Base-by-base conservation (phyloP, 1,139 yeast species). In the Pichia sp. region DNA sequence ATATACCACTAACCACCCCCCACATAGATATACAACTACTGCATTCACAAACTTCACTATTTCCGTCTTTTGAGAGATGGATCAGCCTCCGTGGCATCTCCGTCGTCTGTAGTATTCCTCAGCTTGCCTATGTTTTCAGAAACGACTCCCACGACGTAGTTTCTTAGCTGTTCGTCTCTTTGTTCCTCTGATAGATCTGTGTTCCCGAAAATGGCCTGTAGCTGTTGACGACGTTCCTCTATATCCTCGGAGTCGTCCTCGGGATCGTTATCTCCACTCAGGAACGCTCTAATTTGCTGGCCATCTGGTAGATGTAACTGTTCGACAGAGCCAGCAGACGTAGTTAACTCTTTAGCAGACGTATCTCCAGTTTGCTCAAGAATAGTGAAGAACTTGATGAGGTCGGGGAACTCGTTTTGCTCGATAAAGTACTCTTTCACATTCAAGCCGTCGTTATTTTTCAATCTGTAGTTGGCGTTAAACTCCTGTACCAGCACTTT, bases 331-430 rank as follows among this genome's bases (percentile, higher is more conserved):
- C 16, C 8, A n/a, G 31, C 50, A 19, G 44, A 10, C 9, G 36
- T 12, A n/a, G 16, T 31, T 3, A 31, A 16, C 16, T 31, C 36
- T n/a, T 31, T 48, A 26, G 37, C 41, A 25, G 28, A 31, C 5
- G 28, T 41, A 31, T 47, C 48, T 23, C 55, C 54, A 4, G 46
- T 19, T 12, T 22, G 41, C 58, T 64, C 52, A 48, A 62, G 25
- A 52, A 60, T 42, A 12, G 54, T 41, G 62, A 90, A 72, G 62
- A 85, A 91, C 43, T 73, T 75, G 8, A 82, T 82, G 23, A 91
- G 73, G 46, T 89, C 96, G 0, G 95, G 91, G 61, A 78, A 85
- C 60, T 91, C 98, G 37, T 78, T 91, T 46, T 91, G 96, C 56
- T 89, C 96, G 61, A 85, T 89, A 46, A 84, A 79, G 62, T 78